Conservation (phyloP, 2,329 filamentous ascomycete genomes). For the Diaporthe nobilis region DNA sequence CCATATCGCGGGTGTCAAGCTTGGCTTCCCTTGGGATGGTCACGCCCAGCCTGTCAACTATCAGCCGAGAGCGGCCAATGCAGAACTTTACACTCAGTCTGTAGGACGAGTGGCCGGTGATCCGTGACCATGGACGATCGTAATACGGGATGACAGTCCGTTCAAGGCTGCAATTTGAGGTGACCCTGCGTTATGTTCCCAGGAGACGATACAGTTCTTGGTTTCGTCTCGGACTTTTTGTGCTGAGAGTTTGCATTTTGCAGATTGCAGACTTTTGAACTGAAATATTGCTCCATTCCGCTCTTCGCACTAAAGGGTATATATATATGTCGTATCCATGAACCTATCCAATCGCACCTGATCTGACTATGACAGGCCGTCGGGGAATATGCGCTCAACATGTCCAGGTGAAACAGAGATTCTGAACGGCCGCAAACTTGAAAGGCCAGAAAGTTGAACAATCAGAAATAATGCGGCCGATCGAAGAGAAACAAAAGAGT, state of each 20-base stretch:
- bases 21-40: not conserved
- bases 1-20: not conserved
- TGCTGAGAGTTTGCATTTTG: not conserved
- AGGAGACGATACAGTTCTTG: not conserved
- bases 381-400: conserved; percentile 17
- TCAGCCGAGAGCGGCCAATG: not conserved
- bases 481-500: conserved; percentile 17
- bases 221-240: not conserved
- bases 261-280: not conserved
- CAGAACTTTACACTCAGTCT: not conserved
- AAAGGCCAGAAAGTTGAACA: not conserved
- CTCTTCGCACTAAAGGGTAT: conserved; percentile 34
- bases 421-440: not conserved
- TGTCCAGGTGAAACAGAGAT: conserved; percentile 3
- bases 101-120: too few species aligned
- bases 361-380: conserved; percentile 18
- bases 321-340: conserved; percentile 32
- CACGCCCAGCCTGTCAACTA: not conserved
- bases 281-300: conserved; percentile 14
- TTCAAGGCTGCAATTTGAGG: not conserved
- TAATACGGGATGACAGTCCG: not conserved
- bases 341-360: conserved; percentile 17
- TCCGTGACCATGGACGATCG: not conserved
- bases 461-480: not conserved
- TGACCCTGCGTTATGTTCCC: not conserved